Base-by-base conservation (phyloP, 75 land plant species). In the Adiantum capillusveneris region DNA sequence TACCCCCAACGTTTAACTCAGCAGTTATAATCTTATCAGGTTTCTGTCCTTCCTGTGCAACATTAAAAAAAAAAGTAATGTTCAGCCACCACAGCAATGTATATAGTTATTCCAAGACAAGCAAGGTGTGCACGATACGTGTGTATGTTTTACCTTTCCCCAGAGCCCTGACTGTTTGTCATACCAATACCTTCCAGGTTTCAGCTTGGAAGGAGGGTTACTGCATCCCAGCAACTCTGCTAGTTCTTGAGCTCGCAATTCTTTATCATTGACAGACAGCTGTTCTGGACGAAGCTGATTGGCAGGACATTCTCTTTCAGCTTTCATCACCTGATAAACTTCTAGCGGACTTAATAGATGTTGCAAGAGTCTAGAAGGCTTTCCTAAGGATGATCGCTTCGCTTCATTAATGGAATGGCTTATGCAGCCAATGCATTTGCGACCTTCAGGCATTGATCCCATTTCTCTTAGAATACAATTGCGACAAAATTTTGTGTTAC, bases 381-480 rank as follows among this genome's bases (percentile, higher is more conserved):
- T 95, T 22, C 99, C 99, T 70, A 95, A 62, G 30, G 46, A 72
- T 13, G 67, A 69, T 29, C 97, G 71, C 59, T 83, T 82, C 2
- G 77, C 62, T 51, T 87, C 99, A 39, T 81, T 65, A 52, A 95
- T 81, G n/a, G 88, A 77, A 45, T 22, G 72, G 7, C 97, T 88
- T 39, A 95, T 87, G 71, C 99, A 95, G 19, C 75, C 41, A 1
- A 86, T 70, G 70, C 99, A 95, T 60, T 95, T 95, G 57, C 99
- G 65, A 25, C 99, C 99, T 70, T 95, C 99, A 2, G 99, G 97
- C 99, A 95, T 95, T 3, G 99, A 95, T 0, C 97, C 99, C 99
- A 95, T 95, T 24, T 88, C 88, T 62, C 71, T 66, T 24, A 95
- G 79, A 21, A 95, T 76, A 72, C 99, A 95, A 34, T 67, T 84